A percentile compares a stretch with the other conserved stretches of the same genome.
Conservation (phyloP, 371 early-diverging fungal species). For the Apophysomyces elegans region DNA sequence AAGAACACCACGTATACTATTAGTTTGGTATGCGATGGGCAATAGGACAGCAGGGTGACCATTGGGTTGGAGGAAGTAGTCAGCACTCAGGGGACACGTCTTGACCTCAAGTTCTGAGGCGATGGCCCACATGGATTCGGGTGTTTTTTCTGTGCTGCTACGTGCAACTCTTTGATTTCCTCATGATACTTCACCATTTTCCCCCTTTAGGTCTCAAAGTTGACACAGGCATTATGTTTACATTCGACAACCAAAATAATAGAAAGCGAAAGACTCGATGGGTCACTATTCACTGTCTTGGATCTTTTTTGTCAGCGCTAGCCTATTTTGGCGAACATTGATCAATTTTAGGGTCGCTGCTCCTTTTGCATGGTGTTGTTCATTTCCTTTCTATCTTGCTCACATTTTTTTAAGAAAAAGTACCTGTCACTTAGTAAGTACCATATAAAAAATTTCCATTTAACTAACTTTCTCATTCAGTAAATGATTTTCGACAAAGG, state of each 20-base stretch:
- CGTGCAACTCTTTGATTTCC: slow-evolving; percentile 1
- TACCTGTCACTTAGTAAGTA: too few species aligned
- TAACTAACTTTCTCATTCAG: too few species aligned
- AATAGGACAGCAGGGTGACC: slow-evolving; percentile 8
- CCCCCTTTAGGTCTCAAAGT: not conserved
- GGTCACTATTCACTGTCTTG: not conserved
- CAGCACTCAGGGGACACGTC: slow-evolving; percentile 5
- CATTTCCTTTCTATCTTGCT: too few species aligned
- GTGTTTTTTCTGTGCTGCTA: slow-evolving; percentile 8
- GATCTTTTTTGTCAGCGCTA: too few species aligned
- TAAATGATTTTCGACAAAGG: too few species aligned
- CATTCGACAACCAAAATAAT: not conserved
- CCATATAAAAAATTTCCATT: too few species aligned
- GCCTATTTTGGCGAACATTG: too few species aligned
- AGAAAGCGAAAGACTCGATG: not conserved
- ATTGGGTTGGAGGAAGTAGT: slow-evolving; percentile 9
- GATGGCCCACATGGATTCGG: slow-evolving; percentile 6
- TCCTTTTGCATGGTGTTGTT: too few species aligned
- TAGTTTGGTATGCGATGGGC: slow-evolving; percentile 11
- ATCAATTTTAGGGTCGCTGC: too few species aligned
- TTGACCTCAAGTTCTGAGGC: slow-evolving; percentile 4
- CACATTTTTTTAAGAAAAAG: too few species aligned
- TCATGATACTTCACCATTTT: not conserved
- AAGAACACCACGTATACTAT: slow-evolving; percentile 4
- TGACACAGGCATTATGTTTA: not conserved